A percentile compares a stretch with the other conserved stretches of the same genome.
phyloP scores from a whole-genome alignment of 768 basidiomycete species.

The Gyrodon lividus region DNA sequence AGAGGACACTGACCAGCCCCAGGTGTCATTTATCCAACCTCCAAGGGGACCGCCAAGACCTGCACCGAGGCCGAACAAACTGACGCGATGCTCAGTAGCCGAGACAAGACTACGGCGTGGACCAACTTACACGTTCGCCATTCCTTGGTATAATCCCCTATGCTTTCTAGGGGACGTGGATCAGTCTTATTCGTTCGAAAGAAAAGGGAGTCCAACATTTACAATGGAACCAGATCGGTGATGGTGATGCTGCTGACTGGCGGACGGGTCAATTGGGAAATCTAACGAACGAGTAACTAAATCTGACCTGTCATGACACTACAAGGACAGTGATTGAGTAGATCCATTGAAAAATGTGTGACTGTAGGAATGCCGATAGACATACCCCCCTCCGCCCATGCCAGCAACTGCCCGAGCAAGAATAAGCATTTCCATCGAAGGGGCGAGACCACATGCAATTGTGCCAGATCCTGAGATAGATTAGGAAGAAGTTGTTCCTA shows the following conservation, averaged over 20 bases:
- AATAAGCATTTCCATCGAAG: constrained; percentile 82
- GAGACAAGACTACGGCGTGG: constrained; percentile 1
- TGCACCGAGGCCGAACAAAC: constrained; percentile 82
- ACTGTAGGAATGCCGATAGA: constrained; percentile 13
- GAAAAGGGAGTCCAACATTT: constrained; percentile 29
- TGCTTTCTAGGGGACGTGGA: constrained; percentile 55
- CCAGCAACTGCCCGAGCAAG: constrained; percentile 83
- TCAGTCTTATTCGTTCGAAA: constrained; percentile 4
- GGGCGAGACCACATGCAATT: constrained; percentile 80
- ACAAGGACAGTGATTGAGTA: constrained; percentile 22
- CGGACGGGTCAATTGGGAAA: constrained; percentile 19
- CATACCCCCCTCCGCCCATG: constrained; percentile 89
- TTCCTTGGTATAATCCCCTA: constrained; percentile 88
- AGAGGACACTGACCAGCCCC: constrained; percentile 68
- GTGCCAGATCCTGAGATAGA: constrained; percentile 68
- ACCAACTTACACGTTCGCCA: constrained; percentile 74
- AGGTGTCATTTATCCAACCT: constrained; percentile 80
- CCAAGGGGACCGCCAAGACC: constrained; percentile 79
- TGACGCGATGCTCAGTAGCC: constrained; percentile 29
- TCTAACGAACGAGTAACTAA: constrained; percentile 1
- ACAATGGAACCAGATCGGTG: constrained; percentile 89
- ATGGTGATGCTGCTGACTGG: constrained; percentile 81
- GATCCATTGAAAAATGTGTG: neutral
- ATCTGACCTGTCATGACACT: constrained; percentile 81
- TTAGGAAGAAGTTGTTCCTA: constrained; percentile 16